Conservation (phyloP, 2,329 filamentous ascomycete species). For the Emmonsiellopsis sp. region DNA sequence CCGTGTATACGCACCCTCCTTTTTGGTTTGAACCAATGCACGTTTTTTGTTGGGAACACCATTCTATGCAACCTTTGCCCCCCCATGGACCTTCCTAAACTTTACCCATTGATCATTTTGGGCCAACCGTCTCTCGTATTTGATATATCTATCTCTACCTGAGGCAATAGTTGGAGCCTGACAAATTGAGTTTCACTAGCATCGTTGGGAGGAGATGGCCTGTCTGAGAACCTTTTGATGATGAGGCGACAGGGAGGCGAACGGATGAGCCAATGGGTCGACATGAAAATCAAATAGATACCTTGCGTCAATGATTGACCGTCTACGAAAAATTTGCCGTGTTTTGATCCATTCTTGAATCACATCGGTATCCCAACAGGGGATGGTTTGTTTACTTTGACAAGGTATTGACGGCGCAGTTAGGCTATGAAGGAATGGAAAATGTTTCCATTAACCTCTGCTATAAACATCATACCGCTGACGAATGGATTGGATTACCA, state of each 20-base stretch:
- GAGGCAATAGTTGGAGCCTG: neutral
- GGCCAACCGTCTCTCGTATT: neutral
- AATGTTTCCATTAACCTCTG: neutral
- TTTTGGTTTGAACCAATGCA: neutral
- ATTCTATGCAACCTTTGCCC: neutral
- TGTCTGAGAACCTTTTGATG: neutral
- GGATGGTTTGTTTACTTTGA: constrained; percentile 1
- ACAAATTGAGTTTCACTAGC: constrained; percentile 1
- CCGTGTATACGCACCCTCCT: neutral
- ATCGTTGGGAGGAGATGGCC: neutral
- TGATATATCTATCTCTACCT: neutral
- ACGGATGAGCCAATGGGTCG: neutral
- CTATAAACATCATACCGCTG: neutral
- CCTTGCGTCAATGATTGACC: neutral
- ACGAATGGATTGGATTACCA: neutral
- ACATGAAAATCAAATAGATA: neutral
- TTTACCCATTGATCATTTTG: neutral
- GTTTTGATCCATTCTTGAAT: neutral
- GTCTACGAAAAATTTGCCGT: neutral
- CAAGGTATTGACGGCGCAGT: constrained; percentile 1
- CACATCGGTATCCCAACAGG: neutral
- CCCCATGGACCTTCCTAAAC: too few species aligned
- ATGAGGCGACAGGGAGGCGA: neutral
- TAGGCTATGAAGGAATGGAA: neutral
- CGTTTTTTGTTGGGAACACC: neutral